These are phyloP conservation scores for Claviceps sorghi DNA, from an alignment of 2,329 filamentous ascomycete genomes.

Conservation along the genomic window DNA sequence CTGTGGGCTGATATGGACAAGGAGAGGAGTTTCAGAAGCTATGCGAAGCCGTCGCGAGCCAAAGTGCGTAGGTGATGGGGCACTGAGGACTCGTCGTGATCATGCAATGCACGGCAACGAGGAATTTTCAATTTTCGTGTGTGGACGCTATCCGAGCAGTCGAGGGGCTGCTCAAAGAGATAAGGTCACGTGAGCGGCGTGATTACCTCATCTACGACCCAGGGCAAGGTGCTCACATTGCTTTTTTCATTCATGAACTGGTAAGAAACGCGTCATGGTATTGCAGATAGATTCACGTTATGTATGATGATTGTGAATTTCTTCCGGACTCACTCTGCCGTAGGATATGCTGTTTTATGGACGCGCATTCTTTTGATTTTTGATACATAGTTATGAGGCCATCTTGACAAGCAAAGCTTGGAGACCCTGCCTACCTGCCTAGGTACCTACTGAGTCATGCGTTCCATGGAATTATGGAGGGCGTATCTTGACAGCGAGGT, in stretches of 20 bases:
- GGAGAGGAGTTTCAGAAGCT: slow-evolving; percentile 23
- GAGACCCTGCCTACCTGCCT: no score
- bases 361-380: no score
- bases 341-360: no score
- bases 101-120: slow-evolving; percentile 19
- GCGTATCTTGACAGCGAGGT: no score
- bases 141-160: slow-evolving; percentile 28
- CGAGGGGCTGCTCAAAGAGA: slow-evolving; percentile 22
- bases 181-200: slow-evolving; percentile 19
- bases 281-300: no score
- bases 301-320: no score
- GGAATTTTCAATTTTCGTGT: slow-evolving; percentile 33
- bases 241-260: neutral
- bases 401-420: no score
- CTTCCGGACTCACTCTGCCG: no score
- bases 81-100: slow-evolving; percentile 25
- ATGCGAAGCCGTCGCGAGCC: slow-evolving; percentile 25
- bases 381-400: no score
- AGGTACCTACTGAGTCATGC: no score
- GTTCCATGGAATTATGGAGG: no score
- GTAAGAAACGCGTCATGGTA: no score
- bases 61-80: slow-evolving; percentile 19
- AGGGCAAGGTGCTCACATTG: neutral
- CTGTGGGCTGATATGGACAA: slow-evolving; percentile 24
- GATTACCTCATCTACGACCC: slow-evolving; percentile 14